Evolutionary conservation across 2,329 filamentous ascomycete species (phyloP).

Genomic region (Calonectria pteridis): DNA sequence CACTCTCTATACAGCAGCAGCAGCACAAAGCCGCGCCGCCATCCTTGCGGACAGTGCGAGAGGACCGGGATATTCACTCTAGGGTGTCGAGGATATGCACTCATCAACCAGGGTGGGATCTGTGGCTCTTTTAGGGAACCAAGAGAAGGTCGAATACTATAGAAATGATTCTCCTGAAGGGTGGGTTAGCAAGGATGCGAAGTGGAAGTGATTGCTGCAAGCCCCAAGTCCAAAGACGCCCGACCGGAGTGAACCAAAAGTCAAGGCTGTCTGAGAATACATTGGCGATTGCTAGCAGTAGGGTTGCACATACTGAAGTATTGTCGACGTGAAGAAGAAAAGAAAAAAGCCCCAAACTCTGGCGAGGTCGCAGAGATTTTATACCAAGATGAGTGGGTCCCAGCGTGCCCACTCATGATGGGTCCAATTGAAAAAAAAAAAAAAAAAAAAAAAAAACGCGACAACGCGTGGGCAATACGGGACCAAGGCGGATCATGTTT

Average conservation of each 20-base stretch:
- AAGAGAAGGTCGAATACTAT: slow-evolving; percentile 4
- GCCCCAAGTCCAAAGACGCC: background rate
- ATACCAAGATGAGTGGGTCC: background rate
- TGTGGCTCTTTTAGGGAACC: slow-evolving; percentile 2
- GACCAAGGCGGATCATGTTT: background rate
- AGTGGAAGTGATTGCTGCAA: background rate
- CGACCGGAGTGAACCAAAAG: background rate
- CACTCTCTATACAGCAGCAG: slow-evolving; percentile 1
- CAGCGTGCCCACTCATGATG: background rate
- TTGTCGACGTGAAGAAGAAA: background rate
- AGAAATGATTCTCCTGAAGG: background rate
- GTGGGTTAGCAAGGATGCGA: background rate
- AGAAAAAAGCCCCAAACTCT: background rate
- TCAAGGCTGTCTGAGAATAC: background rate
- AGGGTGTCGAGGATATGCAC: background rate
- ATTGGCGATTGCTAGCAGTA: background rate
- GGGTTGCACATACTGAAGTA: background rate
- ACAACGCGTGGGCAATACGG: background rate
- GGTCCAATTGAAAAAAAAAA: background rate
- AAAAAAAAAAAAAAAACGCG: background rate
- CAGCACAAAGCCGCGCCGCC: background rate
- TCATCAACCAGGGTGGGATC: slow-evolving; percentile 2
- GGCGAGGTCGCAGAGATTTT: background rate
- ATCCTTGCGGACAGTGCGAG: slow-evolving; percentile 2
- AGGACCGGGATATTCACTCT: background rate